Evolutionary conservation across 345 rosid genomes (phyloP).

Genomic region (Viola odorata): DNA sequence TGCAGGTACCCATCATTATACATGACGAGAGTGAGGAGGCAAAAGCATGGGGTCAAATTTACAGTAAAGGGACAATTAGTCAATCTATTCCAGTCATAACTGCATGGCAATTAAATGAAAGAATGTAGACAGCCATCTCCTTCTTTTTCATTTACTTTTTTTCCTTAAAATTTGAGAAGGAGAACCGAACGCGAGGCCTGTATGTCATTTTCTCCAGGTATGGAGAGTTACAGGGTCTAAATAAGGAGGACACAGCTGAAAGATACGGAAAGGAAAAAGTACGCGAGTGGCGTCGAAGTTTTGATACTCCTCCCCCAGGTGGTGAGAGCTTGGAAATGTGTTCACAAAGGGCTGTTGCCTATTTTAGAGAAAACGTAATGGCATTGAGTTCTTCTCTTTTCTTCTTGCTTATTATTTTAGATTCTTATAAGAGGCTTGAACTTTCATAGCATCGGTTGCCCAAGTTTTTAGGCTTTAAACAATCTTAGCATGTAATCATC

Average conservation of each 20-base stretch:
- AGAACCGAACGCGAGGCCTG: slow-evolving; percentile 2
- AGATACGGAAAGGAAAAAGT: slow-evolving; percentile 88
- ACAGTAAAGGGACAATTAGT: slow-evolving; percentile 74
- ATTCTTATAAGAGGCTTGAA: no score
- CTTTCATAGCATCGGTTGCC: no score
- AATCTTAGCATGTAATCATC: no score
- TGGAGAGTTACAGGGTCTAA: slow-evolving; percentile 93
- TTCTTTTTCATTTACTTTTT: background rate
- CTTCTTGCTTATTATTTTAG: no score
- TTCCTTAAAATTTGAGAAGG: background rate
- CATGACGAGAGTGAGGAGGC: slow-evolving; percentile 81
- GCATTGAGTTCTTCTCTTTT: no score
- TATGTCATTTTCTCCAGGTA: slow-evolving; percentile 61
- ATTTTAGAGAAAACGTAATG: slow-evolving; percentile 50
- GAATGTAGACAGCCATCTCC: slow-evolving; percentile 56
- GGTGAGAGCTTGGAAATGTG: slow-evolving; percentile 99
- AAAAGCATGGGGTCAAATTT: slow-evolving; percentile 79
- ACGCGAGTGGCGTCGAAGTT: slow-evolving; percentile 97
- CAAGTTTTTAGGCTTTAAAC: no score
- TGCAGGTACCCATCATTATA: slow-evolving; percentile 79
- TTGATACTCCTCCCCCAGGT: slow-evolving; percentile 86
- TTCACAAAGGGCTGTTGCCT: slow-evolving; percentile 86
- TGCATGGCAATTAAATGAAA: slow-evolving; percentile 95
- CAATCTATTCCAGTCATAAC: slow-evolving; percentile 81
- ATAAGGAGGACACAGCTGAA: slow-evolving; percentile 92